Conservation (phyloP, 495 filamentous ascomycete species). For the Neurospora sp. region DNA sequence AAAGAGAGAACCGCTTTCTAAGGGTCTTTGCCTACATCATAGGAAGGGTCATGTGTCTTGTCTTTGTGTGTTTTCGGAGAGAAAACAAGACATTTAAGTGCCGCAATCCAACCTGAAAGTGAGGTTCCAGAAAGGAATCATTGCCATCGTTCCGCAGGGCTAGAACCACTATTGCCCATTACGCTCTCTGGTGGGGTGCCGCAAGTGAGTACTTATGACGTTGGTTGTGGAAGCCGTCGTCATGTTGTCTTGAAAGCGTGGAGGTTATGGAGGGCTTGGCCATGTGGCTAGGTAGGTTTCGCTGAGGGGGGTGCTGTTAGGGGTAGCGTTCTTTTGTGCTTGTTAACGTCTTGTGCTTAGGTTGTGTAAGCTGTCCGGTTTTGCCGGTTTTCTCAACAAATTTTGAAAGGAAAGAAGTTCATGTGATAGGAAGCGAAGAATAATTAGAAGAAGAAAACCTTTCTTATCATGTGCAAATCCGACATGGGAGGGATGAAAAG, state of each 20-base stretch:
- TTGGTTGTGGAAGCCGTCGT: neutral
- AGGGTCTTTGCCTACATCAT: neutral
- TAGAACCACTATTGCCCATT: neutral
- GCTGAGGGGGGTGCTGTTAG: neutral
- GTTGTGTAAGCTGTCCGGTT: neutral
- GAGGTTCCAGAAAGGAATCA: neutral
- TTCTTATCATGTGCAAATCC: neutral
- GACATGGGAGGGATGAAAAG: neutral
- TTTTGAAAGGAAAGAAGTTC: neutral
- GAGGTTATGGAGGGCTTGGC: neutral
- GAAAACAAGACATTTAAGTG: neutral
- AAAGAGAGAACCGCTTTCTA: neutral
- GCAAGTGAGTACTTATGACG: neutral
- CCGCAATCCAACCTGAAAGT: neutral
- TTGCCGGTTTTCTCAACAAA: neutral
- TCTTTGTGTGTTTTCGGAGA: neutral
- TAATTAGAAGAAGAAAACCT: neutral
- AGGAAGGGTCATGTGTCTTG: neutral
- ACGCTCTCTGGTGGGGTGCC: neutral
- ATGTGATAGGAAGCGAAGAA: neutral
- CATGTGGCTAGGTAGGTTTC: neutral
- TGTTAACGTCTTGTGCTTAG: neutral
- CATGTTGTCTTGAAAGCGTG: neutral
- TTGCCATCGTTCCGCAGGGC: neutral
- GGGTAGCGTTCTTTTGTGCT: neutral